Base-by-base conservation (phyloP, 2,329 filamentous ascomycete genomes). In the Parasarocladium wereldwijsianum region DNA sequence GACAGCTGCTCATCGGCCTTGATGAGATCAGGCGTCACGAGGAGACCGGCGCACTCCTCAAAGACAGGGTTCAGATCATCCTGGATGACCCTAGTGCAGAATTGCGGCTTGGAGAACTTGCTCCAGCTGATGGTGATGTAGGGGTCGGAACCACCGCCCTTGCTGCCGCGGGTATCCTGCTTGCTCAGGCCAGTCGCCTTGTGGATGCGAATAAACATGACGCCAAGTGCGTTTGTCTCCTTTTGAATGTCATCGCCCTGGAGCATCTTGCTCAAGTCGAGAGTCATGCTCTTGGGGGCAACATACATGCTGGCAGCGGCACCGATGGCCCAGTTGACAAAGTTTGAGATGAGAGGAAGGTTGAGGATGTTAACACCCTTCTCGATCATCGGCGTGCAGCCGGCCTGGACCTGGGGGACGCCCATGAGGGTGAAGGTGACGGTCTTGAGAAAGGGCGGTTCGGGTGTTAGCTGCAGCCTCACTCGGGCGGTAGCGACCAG, bases 91-190 rank as follows among this genome's bases (percentile, higher is more conserved):
- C 90, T 76, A 2, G 90, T 96, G 53, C 86, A 94, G 54, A 93
- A 96, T 70, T 93, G 92, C 2, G 87, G 87, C 57, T 98, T 98
- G 33, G 81, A 82, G 43, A 94, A 96, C 52, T 96, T 94, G 44
- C 83, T 92, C 61, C 92, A 96, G 23, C 81, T 78, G 20, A 96
- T 66, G 18, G 87, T 94, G 48, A 96, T 92, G 51, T 96, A 96
- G 0, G 87, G 85, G 42, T 98, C 90, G 29, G 82, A 92, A 25
- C 87, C 87, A 19, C 90, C 87, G 12, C 84, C 80, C 31, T 77
- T 68, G 44, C 76, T 86, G 23, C 85, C 86, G 34, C 82, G 75
- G 27, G 59, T 56, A 48, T 98, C 90, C 47, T 94, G 87, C 55
- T 93, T 94, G 60, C 83, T 93, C 34, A 98, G 66, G 0, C 80